Evolutionary conservation across 2,329 filamentous ascomycete genomes (phyloP), one percentile per base, ranked within the genome.

Genomic region (Talaromyces sp.): DNA sequence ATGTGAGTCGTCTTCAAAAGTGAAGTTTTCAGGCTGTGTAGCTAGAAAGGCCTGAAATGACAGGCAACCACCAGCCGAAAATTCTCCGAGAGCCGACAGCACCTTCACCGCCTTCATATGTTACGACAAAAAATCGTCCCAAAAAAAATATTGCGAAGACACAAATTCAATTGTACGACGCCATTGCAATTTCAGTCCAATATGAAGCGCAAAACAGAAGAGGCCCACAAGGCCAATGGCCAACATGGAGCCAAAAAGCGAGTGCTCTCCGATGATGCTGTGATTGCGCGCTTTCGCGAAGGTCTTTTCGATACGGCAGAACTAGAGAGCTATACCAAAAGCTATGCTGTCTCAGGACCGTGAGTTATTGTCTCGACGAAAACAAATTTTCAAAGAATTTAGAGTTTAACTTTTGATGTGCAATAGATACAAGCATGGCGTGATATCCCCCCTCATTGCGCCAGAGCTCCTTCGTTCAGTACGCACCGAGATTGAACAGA

Each of bases 401-500:
- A 21, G 39, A 23, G 12, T 52, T 57, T 65, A 33, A 62, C 28
- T 0, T 33, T 2, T 35, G 48, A 23, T 46, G 28, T 25, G 58
- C 21, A n/a, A 9, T n/a, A 86, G 84, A 5, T 99, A 99, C 82
- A 92, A 93, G 75, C 93, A 99, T 76, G 90, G 90, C 69, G 93
- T 99, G 58, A 96, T 99, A 72, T 83, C 87, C 68, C 81, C 85
- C 60, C 82, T 99, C 48, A 88, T 98, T 74, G 82, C 95, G 77
- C 89, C 93, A 70, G 77, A 82, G 55, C 87, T 99, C 18, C 86
- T 99, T 54, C 93, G 93, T 71, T 83, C 86, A 61, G 95, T 99
- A 64, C 92, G 95, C 73, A 80, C 84, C 71, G 95, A 99, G 80
- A 93, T 98, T 76, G 88, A 89, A 76, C 84, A 89, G 69, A 93